phyloP scores from a whole-genome alignment of 2,329 filamentous ascomycete genomes.

The Sclerotinia borealis region DNA sequence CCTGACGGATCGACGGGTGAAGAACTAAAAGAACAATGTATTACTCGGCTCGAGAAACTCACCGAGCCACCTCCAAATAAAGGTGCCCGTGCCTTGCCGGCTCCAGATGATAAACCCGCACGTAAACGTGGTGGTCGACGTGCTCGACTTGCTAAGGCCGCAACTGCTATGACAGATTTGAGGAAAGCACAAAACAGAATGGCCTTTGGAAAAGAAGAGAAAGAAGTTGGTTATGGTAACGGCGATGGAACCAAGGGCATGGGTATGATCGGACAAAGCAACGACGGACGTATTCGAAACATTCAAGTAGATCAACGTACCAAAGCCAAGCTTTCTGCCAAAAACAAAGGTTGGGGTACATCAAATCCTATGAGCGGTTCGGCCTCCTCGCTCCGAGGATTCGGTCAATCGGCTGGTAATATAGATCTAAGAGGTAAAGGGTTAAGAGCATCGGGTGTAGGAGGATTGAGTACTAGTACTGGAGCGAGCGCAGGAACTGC shows the following conservation, averaged over 20 bases:
- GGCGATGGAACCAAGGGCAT: conserved; percentile 81
- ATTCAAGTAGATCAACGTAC: conserved; percentile 91
- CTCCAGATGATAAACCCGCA: conserved; percentile 90
- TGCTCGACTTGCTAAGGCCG: conserved; percentile 92
- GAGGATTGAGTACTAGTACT: conserved; percentile 47
- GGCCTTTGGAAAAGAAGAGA: conserved; percentile 93
- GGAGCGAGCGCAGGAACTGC: conserved; percentile 65
- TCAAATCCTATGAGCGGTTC: conserved; percentile 57
- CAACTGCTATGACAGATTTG: conserved; percentile 92
- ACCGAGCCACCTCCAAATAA: conserved; percentile 89
- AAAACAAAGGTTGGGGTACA: conserved; percentile 91
- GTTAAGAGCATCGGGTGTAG: conserved; percentile 77
- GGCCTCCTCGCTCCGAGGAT: conserved; percentile 76
- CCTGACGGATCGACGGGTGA: conserved; percentile 79
- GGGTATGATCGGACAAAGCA: conserved; percentile 88
- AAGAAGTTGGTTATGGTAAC: conserved; percentile 82
- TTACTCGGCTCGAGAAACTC: conserved; percentile 84
- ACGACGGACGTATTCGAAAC: conserved; percentile 82
- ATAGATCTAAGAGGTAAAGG: conserved; percentile 66
- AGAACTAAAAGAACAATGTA: conserved; percentile 72
- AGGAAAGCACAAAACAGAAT: conserved; percentile 94
- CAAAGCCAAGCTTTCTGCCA: conserved; percentile 85
- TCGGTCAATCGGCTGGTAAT: conserved; percentile 57
- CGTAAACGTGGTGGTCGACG: conserved; percentile 86
- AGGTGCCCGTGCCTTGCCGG: conserved; percentile 77